phyloP scores from a whole-genome alignment of 2,329 filamentous ascomycete genomes.

The Xylariaceae sp. region DNA sequence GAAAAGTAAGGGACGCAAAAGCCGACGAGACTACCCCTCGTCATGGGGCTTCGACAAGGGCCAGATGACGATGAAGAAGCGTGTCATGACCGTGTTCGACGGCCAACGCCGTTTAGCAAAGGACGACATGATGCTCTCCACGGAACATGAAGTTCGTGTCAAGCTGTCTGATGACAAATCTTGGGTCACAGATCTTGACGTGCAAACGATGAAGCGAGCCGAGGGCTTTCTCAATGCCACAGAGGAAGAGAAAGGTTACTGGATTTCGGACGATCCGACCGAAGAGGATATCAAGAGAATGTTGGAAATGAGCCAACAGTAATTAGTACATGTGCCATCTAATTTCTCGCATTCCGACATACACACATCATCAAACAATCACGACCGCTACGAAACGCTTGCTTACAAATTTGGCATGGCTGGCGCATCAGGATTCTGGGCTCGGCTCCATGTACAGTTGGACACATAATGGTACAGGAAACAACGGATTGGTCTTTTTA shows the following conservation, averaged over 20 bases:
- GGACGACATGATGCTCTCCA: constrained; percentile 98
- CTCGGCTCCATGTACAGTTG: too few species aligned
- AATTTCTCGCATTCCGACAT: too few species aligned
- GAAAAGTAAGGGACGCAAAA: constrained; percentile 71
- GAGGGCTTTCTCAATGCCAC: constrained; percentile 77
- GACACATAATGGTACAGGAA: too few species aligned
- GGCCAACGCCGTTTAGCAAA: constrained; percentile 85
- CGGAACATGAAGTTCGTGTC: constrained; percentile 88
- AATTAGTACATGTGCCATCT: constrained; percentile 2
- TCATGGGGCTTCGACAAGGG: constrained; percentile 90
- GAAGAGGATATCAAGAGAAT: constrained; percentile 57
- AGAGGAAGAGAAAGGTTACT: constrained; percentile 81
- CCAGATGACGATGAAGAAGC: constrained; percentile 98
- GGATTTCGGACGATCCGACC: constrained; percentile 69
- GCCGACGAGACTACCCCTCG: constrained; percentile 86
- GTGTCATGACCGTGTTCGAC: constrained; percentile 89
- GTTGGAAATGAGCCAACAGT: constrained; percentile 44
- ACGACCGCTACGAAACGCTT: too few species aligned
- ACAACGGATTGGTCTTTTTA: too few species aligned
- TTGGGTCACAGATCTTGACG: constrained; percentile 90
- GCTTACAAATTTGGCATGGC: too few species aligned
- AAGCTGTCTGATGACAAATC: constrained; percentile 69
- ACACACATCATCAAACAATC: too few species aligned
- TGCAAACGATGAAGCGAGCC: constrained; percentile 84
- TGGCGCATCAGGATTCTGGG: too few species aligned